phyloP scores from a whole-genome alignment of 441 rosid genomes.

The Mallotus japonicus region DNA sequence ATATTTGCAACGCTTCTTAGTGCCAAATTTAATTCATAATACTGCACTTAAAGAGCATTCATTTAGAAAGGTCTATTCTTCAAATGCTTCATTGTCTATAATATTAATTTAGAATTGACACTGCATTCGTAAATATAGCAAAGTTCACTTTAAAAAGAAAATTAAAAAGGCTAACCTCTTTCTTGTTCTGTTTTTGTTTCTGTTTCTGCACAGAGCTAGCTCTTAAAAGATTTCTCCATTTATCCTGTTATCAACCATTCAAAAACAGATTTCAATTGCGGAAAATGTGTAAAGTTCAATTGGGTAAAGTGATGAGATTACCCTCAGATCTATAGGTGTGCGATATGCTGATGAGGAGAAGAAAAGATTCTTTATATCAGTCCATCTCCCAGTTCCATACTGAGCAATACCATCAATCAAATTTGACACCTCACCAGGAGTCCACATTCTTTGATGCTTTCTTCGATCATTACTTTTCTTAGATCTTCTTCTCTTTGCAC shows the following conservation, averaged over 20 bases:
- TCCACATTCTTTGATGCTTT: conserved; percentile 91
- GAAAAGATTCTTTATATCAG: conserved; percentile 71
- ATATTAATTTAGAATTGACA: background rate
- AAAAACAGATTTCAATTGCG: conserved; percentile 17
- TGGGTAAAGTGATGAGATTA: conserved; percentile 31
- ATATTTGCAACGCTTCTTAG: background rate
- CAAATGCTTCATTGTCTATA: background rate
- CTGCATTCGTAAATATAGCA: background rate
- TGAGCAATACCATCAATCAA: conserved; percentile 82
- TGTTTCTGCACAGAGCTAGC: conserved; percentile 45
- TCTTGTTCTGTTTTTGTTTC: conserved; percentile 32
- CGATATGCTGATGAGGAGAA: conserved; percentile 69
- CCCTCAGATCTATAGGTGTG: conserved; percentile 93
- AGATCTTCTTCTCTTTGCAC: conserved; percentile 34
- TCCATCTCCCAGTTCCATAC: conserved; percentile 92
- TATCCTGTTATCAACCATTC: conserved; percentile 56
- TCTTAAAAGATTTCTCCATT: conserved; percentile 94
- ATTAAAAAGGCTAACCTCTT: conserved; percentile 50
- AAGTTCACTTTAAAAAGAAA: conserved; percentile 10
- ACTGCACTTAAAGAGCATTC: background rate
- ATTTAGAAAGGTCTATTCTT: background rate
- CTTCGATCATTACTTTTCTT: conserved; percentile 56
- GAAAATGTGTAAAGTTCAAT: conserved; percentile 16
- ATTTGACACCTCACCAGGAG: conserved; percentile 67
- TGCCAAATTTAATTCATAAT: background rate